Percentiles rank a stretch among this genome's conserved stretches.
Evolutionary conservation across 129 eudicot genomes (phyloP).

Genomic region (Smallanthus sonchifolius): DNA sequence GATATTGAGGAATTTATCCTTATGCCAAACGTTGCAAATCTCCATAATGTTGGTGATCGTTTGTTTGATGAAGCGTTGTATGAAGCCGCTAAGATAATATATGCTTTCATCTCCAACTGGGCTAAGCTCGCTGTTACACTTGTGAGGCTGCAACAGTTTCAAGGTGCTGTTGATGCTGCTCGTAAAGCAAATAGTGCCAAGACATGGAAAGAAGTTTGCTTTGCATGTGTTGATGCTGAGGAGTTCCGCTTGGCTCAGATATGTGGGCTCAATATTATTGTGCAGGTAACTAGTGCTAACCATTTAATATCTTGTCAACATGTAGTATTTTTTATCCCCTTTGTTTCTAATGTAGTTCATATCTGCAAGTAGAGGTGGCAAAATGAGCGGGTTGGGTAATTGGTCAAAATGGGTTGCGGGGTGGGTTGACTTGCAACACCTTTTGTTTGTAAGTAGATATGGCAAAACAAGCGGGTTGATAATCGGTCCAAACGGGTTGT

Average conservation of each 20-base stretch:
- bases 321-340: neutral
- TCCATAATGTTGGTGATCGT: slow-evolving; percentile 90
- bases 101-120: slow-evolving; percentile 97
- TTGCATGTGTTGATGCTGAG: slow-evolving; percentile 99
- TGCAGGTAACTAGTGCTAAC: slow-evolving; percentile 44
- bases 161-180: slow-evolving; percentile 99
- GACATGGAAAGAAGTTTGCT: slow-evolving; percentile 99
- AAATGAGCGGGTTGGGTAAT: neutral
- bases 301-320: neutral
- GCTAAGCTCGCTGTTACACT: slow-evolving; percentile 87
- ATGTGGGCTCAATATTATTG: slow-evolving; percentile 93
- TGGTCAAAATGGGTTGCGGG: neutral
- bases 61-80: slow-evolving; percentile 92
- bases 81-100: slow-evolving; percentile 96
- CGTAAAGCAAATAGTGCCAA: slow-evolving; percentile 96
- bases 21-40: slow-evolving; percentile 99
- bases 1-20: slow-evolving; percentile 91
- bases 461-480: neutral
- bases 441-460: neutral
- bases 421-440: neutral
- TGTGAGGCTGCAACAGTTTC: slow-evolving; percentile 88
- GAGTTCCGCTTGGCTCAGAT: slow-evolving; percentile 99
- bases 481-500: neutral
- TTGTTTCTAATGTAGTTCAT: neutral
- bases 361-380: neutral